Evolutionary conservation across 768 basidiomycete genomes (phyloP), one percentile per base, ranked within the genome.

Genomic region (Tylopilus balloui): DNA sequence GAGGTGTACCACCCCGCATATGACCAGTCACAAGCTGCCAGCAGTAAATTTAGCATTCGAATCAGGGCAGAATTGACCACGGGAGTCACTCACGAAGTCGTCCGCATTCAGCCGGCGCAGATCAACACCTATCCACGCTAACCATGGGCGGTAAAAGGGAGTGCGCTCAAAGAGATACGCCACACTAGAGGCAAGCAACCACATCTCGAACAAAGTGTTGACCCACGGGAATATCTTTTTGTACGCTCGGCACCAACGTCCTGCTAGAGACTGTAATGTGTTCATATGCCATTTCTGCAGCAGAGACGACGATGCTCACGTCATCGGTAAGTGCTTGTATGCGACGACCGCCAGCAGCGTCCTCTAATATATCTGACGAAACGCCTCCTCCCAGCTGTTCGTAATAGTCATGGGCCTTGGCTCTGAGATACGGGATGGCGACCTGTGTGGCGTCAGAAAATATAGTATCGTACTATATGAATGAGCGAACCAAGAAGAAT

Each of bases 161-260:
- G 87, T 90, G 66, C 76, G 78, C 54, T 92, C 91, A 61, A 96
- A 97, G 13, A 97, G 75, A 69, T 96, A 98, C 13, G 84, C 82
- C 40, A 97, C 69, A 64, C 96, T 97, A 73, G 82, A 92, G 4
- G 77, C 69, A 7, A 97, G 74, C 47, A 94, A 71, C 80, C 88
- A 88, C n/a, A 83, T 50, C 67, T 98, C 94, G 54, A 87, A 85
- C 4, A 73, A 63, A 5, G 79, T 74, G 65, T 91, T 95, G 14
- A 83, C 59, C 78, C 84, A 92, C 0, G 96, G 96, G 63, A 96
- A 98, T 2, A 79, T 50, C 2, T 62, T 60, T 62, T 88, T 92
- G 75, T 86, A 97, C 1, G 70, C 60, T 47, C 81, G 69, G 42
- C 82, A 77, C 55, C 83, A 65, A 27, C 73, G 75, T 29, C 77